Evolutionary conservation across 768 basidiomycete genomes (phyloP).

Genomic region (Megacollybia marginata): DNA sequence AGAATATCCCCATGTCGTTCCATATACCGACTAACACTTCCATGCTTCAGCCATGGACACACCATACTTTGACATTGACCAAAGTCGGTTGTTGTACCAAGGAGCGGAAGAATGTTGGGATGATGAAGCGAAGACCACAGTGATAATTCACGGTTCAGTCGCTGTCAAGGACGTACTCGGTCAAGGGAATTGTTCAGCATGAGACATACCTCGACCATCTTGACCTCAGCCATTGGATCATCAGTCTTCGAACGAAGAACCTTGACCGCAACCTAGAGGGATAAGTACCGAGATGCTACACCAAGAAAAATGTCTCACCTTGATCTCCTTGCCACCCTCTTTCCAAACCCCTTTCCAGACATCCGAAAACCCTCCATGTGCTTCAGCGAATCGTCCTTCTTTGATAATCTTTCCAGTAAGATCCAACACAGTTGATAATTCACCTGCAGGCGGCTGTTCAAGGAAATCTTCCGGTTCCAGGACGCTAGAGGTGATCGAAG

Average conservation of each 20-base stretch:
- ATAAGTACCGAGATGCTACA: neutral
- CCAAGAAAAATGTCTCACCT: constrained; percentile 3
- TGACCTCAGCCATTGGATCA: constrained; percentile 23
- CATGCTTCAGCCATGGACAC: constrained; percentile 34
- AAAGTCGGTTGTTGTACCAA: constrained; percentile 28
- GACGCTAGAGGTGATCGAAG: too few species aligned
- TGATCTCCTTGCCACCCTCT: constrained; percentile 7
- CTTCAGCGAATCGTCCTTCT: constrained; percentile 16
- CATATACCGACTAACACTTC: constrained; percentile 29
- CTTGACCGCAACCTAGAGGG: constrained; percentile 27
- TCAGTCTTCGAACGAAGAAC: constrained; percentile 26
- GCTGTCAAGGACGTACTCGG: too few species aligned
- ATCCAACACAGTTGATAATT: constrained; percentile 1
- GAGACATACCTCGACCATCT: constrained; percentile 22
- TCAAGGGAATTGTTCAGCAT: neutral
- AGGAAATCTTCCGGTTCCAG: neutral
- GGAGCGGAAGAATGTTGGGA: constrained; percentile 29
- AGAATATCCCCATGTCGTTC: constrained; percentile 28
- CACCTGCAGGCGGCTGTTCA: constrained; percentile 1
- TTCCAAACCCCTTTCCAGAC: constrained; percentile 33
- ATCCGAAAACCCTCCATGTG: constrained; percentile 38
- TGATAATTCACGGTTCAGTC: constrained; percentile 17
- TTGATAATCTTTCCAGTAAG: constrained; percentile 12
- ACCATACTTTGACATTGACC: constrained; percentile 31
- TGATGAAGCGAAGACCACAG: constrained; percentile 32